A percentile compares a stretch with the other conserved stretches of the same genome.
These are phyloP conservation scores for Aspergillus fumigatus DNA, from an alignment of 2,329 filamentous ascomycete genomes.

Conservation along the genomic window DNA sequence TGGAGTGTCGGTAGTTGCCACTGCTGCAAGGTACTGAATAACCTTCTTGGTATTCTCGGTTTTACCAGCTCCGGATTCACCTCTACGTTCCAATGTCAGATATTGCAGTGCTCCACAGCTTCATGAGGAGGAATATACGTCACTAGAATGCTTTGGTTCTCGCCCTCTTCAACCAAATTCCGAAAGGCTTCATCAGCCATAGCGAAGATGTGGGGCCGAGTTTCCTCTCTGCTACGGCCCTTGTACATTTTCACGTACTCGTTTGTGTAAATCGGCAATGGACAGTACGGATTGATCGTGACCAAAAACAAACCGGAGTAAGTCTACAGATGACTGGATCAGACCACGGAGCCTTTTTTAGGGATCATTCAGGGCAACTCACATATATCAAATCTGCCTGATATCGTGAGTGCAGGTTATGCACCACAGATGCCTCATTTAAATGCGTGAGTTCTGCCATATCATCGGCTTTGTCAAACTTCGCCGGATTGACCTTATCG, in stretches of 20 bases:
- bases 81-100: constrained; percentile 39
- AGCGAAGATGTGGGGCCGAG: constrained; percentile 93
- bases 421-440: constrained; percentile 95
- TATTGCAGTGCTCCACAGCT: neutral
- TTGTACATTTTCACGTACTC: constrained; percentile 99
- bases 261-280: constrained; percentile 89
- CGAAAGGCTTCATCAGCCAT: constrained; percentile 97
- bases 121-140: constrained; percentile 50
- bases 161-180: constrained; percentile 88
- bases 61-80: constrained; percentile 96
- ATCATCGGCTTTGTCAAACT: constrained; percentile 98
- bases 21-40: constrained; percentile 94
- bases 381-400: constrained; percentile 89
- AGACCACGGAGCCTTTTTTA: neutral
- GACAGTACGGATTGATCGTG: constrained; percentile 93
- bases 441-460: constrained; percentile 98
- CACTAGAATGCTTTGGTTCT: constrained; percentile 96
- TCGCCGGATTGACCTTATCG: constrained; percentile 98
- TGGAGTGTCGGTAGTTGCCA: constrained; percentile 77
- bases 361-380: constrained; percentile 23
- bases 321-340: constrained; percentile 51
- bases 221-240: constrained; percentile 84
- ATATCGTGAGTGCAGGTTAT: constrained; percentile 93
- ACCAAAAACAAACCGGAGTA: constrained; percentile 97
- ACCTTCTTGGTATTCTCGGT: constrained; percentile 99